Evolutionary conservation across 371 early-diverging fungal species (phyloP).

Genomic region (Mucor piriformis): DNA sequence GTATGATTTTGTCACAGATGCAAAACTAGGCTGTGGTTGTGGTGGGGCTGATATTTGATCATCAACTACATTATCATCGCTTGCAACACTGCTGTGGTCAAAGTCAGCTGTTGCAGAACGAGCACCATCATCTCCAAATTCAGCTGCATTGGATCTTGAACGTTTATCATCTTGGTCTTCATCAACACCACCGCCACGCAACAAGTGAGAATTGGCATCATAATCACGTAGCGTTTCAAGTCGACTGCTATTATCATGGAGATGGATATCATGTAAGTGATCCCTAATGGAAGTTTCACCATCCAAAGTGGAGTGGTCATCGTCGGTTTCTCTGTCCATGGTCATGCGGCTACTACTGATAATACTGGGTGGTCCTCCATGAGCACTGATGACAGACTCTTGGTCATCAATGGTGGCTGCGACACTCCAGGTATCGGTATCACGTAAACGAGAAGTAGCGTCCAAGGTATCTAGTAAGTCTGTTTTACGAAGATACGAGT

Average conservation of each 20-base stretch:
- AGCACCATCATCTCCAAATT: conserved; percentile 55
- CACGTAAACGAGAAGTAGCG: conserved; percentile 28
- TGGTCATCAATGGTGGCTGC: conserved; percentile 59
- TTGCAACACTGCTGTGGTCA: conserved; percentile 36
- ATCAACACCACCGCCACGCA: conserved; percentile 14
- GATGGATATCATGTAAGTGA: conserved; percentile 19
- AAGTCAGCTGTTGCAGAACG: conserved; percentile 49
- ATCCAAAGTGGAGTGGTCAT: conserved; percentile 35
- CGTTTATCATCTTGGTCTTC: conserved; percentile 48
- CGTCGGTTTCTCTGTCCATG: conserved; percentile 29
- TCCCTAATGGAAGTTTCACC: conserved; percentile 27
- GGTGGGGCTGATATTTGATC: conserved; percentile 56
- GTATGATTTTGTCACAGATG: conserved; percentile 45
- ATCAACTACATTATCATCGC: conserved; percentile 44
- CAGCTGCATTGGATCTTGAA: conserved; percentile 52
- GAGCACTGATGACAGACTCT: conserved; percentile 52
- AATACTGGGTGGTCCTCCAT: conserved; percentile 39
- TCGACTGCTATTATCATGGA: conserved; percentile 1
- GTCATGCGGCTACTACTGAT: conserved; percentile 26
- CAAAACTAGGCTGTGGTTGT: conserved; percentile 57
- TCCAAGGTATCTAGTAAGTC: conserved; percentile 54
- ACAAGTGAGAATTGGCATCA: conserved; percentile 4
- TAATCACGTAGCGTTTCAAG: conserved; percentile 23
- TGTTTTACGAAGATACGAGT: conserved; percentile 51
- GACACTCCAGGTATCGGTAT: conserved; percentile 57